Evolutionary conservation across 192 early-diverging fungal species (phyloP).

Genomic region (Backusella macrospora): DNA sequence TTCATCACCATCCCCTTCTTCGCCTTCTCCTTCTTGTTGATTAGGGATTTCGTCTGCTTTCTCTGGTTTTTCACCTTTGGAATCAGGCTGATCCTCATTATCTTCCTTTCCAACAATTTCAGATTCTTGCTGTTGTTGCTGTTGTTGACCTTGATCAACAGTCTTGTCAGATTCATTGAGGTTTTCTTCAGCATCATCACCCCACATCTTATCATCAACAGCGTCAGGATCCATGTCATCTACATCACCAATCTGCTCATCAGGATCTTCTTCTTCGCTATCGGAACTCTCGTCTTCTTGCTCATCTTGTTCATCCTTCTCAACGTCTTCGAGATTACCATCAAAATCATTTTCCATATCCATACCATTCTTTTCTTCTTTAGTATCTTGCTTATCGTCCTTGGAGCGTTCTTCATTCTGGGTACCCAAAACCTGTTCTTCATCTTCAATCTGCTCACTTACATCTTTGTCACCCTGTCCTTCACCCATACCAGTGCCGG

Average conservation of each 20-base stretch:
- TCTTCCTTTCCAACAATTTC: constrained; percentile 70
- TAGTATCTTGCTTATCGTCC: constrained; percentile 60
- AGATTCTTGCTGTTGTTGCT: constrained; percentile 53
- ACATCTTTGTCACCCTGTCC: constrained; percentile 95
- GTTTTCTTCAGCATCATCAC: constrained; percentile 70
- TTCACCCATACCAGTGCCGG: constrained; percentile 89
- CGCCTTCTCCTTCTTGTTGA: constrained; percentile 47
- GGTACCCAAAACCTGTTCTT: constrained; percentile 92
- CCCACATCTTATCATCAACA: constrained; percentile 98
- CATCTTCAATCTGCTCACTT: constrained; percentile 95
- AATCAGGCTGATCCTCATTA: constrained; percentile 44
- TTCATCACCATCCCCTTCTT: constrained; percentile 44
- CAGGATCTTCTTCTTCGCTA: constrained; percentile 73
- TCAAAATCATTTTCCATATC: constrained; percentile 98
- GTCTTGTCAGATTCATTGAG: constrained; percentile 72
- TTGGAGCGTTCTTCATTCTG: constrained; percentile 67
- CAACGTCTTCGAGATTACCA: constrained; percentile 86
- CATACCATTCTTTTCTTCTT: constrained; percentile 85
- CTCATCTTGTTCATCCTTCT: constrained; percentile 63
- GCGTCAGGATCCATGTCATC: constrained; percentile 85
- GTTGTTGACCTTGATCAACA: constrained; percentile 58
- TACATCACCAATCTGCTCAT: constrained; percentile 92
- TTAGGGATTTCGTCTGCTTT: constrained; percentile 50
- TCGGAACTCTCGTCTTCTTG: constrained; percentile 72
- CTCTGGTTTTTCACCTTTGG: constrained; percentile 45